phyloP scores from a whole-genome alignment of 495 filamentous ascomycete genomes.

The Penicillium odoratum region DNA sequence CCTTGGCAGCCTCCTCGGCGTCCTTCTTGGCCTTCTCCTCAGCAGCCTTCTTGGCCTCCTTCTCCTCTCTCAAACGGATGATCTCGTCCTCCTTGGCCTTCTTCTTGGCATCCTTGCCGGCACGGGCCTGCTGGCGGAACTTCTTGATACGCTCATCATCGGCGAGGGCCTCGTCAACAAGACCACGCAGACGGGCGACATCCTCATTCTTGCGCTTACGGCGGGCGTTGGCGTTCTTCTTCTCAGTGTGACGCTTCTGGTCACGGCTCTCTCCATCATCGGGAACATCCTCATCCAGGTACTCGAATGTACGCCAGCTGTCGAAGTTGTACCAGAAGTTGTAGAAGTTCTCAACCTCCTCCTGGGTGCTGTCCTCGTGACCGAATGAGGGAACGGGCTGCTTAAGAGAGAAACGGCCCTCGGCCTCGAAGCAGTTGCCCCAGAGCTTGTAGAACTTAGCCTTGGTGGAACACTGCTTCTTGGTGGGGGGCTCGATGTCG shows the following conservation, averaged over 20 bases:
- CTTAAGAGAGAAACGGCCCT: conserved; percentile 86
- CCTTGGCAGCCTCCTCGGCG: conserved; percentile 82
- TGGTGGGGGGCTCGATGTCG: conserved; percentile 84
- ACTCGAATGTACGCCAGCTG: conserved; percentile 96
- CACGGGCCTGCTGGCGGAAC: conserved; percentile 87
- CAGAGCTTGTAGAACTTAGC: conserved; percentile 93
- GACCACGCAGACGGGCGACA: conserved; percentile 79
- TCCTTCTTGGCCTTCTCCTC: conserved; percentile 75
- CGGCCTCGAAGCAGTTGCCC: conserved; percentile 80
- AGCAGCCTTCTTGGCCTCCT: conserved; percentile 71
- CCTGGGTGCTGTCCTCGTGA: conserved; percentile 79
- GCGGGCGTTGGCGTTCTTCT: conserved; percentile 95
- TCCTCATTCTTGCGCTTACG: conserved; percentile 99
- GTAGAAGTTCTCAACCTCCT: conserved; percentile 93
- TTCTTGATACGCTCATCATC: conserved; percentile 94
- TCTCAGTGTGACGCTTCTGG: conserved; percentile 96
- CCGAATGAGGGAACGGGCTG: conserved; percentile 85
- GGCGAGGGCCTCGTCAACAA: conserved; percentile 81
- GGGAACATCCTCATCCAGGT: conserved; percentile 96
- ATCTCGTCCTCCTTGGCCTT: conserved; percentile 89
- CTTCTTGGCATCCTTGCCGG: conserved; percentile 90
- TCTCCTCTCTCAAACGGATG: conserved; percentile 79
- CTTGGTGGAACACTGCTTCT: conserved; percentile 77
- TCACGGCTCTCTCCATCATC: conserved; percentile 98
- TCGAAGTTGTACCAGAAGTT: conserved; percentile 99